A percentile compares a stretch with the other conserved stretches of the same genome.
Evolutionary conservation across 192 early-diverging fungal genomes (phyloP).

Genomic region (Tieghemiomyces parasiticus): DNA sequence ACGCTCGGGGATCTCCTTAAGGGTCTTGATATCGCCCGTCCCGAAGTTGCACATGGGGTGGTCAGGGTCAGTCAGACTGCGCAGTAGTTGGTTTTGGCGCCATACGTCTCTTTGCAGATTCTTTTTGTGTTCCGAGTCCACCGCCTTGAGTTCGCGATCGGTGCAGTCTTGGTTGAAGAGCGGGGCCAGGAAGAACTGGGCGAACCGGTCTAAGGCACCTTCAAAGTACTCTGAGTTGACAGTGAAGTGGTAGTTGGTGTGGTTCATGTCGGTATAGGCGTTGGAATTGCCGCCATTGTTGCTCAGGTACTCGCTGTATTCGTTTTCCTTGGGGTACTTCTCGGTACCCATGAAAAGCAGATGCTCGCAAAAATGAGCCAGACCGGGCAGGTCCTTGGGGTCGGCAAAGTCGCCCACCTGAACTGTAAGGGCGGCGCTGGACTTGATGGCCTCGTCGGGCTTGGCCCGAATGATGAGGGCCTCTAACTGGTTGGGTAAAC

Average conservation of each 20-base stretch:
- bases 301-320: conserved; percentile 26
- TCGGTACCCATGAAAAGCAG: conserved; percentile 45
- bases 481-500: conserved; percentile 37
- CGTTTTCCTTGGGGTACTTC: conserved; percentile 55
- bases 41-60: conserved; percentile 87
- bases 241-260: conserved; percentile 17
- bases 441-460: conserved; percentile 30
- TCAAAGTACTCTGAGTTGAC: conserved; percentile 34
- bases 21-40: conserved; percentile 79
- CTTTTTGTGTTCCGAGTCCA: conserved; percentile 95
- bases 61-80: conserved; percentile 50
- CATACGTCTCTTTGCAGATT: conserved; percentile 85
- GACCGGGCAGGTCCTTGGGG: conserved; percentile 36
- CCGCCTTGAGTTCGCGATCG: conserved; percentile 85
- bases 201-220: conserved; percentile 58
- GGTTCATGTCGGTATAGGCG: conserved; percentile 13
- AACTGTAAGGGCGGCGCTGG: conserved; percentile 39
- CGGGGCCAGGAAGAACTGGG: conserved; percentile 89
- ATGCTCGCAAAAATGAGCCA: conserved; percentile 61
- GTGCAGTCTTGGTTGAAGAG: conserved; percentile 76
- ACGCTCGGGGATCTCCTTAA: conserved; percentile 43
- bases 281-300: conserved; percentile 19
- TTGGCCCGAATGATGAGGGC: conserved; percentile 38
- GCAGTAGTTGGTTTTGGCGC: conserved; percentile 80
- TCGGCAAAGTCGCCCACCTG: conserved; percentile 43